Evolutionary conservation across 192 early-diverging fungal species (phyloP).

Genomic region (Helicostylum pulchrum): DNA sequence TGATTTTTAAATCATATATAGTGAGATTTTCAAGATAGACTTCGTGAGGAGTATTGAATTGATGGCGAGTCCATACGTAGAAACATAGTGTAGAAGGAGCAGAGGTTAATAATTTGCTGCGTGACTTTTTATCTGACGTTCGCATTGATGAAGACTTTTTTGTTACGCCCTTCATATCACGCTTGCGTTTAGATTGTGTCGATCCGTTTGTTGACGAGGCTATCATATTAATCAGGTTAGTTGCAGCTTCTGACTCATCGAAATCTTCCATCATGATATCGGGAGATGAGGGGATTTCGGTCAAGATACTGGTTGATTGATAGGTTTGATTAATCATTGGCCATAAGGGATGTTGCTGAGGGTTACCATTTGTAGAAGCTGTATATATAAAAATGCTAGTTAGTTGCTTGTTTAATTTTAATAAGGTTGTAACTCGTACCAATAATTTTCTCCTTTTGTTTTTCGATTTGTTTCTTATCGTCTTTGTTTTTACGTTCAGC

Average conservation of each 20-base stretch:
- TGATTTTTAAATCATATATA: slow-evolving; percentile 7
- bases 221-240: not conserved
- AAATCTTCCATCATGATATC: not conserved
- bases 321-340: slow-evolving; percentile 8
- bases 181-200: slow-evolving; percentile 1
- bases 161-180: not conserved
- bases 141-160: not conserved
- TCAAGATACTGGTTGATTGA: not conserved
- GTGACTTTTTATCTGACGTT: not conserved
- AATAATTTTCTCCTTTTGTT: slow-evolving; percentile 59
- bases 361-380: slow-evolving; percentile 24
- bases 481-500: slow-evolving; percentile 79
- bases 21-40: slow-evolving; percentile 13
- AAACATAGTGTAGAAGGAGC: not conserved
- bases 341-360: slow-evolving; percentile 49
- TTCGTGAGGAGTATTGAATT: not conserved
- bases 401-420: slow-evolving; percentile 27
- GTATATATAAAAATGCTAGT: not conserved
- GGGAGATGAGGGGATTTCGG: not conserved
- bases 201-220: not conserved
- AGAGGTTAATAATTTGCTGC: not conserved
- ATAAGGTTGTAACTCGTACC: slow-evolving; percentile 35
- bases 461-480: slow-evolving; percentile 66
- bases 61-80: slow-evolving; percentile 10
- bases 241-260: not conserved